phyloP scores from a whole-genome alignment of 305 asterid species.

The Striga hermonthica region DNA sequence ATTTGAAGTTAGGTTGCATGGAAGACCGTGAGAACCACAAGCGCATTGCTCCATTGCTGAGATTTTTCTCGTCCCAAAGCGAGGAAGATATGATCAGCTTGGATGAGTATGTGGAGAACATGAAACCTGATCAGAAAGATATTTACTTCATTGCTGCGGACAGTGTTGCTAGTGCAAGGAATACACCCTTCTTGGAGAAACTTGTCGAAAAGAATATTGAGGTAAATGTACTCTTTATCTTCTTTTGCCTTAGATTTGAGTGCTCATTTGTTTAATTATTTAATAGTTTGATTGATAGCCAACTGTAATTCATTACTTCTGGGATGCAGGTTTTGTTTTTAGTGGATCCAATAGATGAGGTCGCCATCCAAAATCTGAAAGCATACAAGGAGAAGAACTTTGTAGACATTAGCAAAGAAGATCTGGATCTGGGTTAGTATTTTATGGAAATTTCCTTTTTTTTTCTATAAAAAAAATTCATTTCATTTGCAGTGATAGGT shows the following conservation, averaged over 20 bases:
- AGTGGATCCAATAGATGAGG: constrained; percentile 95
- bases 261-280: constrained; percentile 24
- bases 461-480: neutral
- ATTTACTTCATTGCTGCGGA: constrained; percentile 89
- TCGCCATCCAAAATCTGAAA: constrained; percentile 86
- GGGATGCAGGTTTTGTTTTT: constrained; percentile 73
- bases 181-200: constrained; percentile 92
- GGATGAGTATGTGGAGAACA: constrained; percentile 91
- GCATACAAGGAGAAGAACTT: constrained; percentile 80
- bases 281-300: constrained; percentile 11
- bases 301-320: neutral
- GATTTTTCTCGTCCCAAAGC: constrained; percentile 92
- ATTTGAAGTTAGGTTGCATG: constrained; percentile 87
- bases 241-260: neutral
- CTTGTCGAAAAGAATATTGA: constrained; percentile 84
- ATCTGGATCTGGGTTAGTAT: constrained; percentile 75
- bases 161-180: constrained; percentile 84
- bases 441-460: constrained; percentile 13
- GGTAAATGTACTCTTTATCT: constrained; percentile 40
- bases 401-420: constrained; percentile 93
- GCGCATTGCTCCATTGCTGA: constrained; percentile 86
- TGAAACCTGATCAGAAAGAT: constrained; percentile 89
- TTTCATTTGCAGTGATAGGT: neutral
- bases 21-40: constrained; percentile 98
- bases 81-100: constrained; percentile 78